Conservation (phyloP, 257 asterid genomes). For the Oldenlandia corymbosa region DNA sequence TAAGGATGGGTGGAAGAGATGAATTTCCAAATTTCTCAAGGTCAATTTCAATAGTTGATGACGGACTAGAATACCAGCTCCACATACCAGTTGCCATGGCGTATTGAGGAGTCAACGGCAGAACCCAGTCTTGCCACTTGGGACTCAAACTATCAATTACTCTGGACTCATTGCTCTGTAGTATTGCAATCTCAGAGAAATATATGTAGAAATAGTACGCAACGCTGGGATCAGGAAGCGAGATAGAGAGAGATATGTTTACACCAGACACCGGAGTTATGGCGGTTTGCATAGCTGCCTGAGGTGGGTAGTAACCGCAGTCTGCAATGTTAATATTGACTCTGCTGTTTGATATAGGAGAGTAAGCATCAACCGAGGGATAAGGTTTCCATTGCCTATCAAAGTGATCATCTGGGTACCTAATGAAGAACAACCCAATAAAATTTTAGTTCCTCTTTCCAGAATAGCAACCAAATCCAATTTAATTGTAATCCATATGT, state of each 20-base stretch:
- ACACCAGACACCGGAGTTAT: neutral
- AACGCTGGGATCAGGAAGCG: neutral
- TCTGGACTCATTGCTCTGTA: slow-evolving; percentile 16
- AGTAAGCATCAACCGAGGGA: neutral
- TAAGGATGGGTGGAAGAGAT: slow-evolving; percentile 24
- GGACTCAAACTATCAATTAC: slow-evolving; percentile 9
- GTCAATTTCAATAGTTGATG: too few species aligned
- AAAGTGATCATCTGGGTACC: slow-evolving; percentile 10
- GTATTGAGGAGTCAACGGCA: too few species aligned
- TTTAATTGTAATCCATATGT: too few species aligned
- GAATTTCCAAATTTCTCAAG: too few species aligned
- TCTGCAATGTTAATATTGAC: neutral
- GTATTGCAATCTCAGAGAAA: slow-evolving; percentile 24
- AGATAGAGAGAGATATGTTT: neutral
- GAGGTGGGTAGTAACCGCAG: slow-evolving; percentile 1
- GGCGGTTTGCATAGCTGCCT: slow-evolving; percentile 24
- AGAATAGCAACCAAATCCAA: too few species aligned
- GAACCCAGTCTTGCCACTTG: neutral
- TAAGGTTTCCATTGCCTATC: slow-evolving; percentile 30
- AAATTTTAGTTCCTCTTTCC: too few species aligned
- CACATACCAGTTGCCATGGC: too few species aligned
- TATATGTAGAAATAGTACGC: slow-evolving; percentile 19
- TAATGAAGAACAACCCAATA: too few species aligned
- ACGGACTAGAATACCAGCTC: too few species aligned
- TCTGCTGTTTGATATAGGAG: neutral